Evolutionary conservation across 768 basidiomycete species (phyloP).

Genomic region (Agrocybe pediades): DNA sequence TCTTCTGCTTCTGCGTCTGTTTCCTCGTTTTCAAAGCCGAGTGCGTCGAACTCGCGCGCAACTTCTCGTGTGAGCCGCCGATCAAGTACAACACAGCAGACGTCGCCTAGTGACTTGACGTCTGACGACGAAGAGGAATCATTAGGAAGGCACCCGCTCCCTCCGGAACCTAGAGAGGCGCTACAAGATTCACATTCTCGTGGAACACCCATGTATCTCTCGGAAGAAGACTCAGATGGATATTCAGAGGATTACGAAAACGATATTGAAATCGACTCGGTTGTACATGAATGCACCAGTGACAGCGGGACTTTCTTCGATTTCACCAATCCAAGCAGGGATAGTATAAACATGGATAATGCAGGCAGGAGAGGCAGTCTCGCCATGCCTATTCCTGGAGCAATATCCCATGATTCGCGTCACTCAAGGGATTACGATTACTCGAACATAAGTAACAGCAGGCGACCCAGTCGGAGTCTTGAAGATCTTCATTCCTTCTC

Average conservation of each 20-base stretch:
- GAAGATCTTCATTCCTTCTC: constrained; percentile 40
- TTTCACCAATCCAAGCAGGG: constrained; percentile 18
- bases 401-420: constrained; percentile 20
- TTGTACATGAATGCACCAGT: constrained; percentile 33
- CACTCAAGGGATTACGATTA: constrained; percentile 57
- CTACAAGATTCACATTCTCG: constrained; percentile 4
- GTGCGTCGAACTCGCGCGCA: constrained; percentile 25
- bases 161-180: constrained; percentile 18
- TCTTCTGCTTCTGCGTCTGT: constrained; percentile 48
- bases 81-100: constrained; percentile 34
- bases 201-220: constrained; percentile 23
- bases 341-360: constrained; percentile 14
- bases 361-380: constrained; percentile 51
- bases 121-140: constrained; percentile 35
- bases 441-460: constrained; percentile 44
- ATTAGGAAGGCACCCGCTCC: constrained; percentile 35
- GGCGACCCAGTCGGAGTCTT: constrained; percentile 61
- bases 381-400: constrained; percentile 61
- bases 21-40: constrained; percentile 40
- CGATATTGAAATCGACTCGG: constrained; percentile 44
- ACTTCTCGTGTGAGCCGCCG: constrained; percentile 24
- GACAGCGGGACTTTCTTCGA: constrained; percentile 24
- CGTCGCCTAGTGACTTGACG: constrained; percentile 35
- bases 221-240: constrained; percentile 30
- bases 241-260: constrained; percentile 46